Base-by-base conservation (phyloP, 768 basidiomycete genomes). In the Omphalotus guepiniiformis region DNA sequence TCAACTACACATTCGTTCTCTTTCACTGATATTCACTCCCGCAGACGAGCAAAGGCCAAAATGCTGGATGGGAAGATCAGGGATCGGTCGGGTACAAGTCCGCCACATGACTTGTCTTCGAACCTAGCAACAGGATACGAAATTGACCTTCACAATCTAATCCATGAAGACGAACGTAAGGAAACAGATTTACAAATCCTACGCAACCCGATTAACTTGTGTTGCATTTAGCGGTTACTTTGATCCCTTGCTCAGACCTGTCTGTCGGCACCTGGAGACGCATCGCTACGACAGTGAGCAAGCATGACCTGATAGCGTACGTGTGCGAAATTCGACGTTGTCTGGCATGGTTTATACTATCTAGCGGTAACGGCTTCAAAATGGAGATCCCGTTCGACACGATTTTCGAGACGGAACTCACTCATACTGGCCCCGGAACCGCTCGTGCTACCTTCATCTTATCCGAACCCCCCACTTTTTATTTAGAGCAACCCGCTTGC, bases 41-140 rank as follows among this genome's bases (percentile, higher is more conserved):
- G 12, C 40, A 90, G 89, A 49, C 84, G 89, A 2, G 89, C 89
- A 30, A 92, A 92, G 61, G 87, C 86, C 2, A 91, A 88, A 58
- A 65, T 85, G 9, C 79, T 76, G 48, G 81, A 83, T 36, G 77
- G 74, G 11, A 86, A 81, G 61, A 59, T 67, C 27, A 34, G 68
- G 67, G 51, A 74, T 74, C 56, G 53, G 63, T 39, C 63, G 62
- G 55, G 55, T 58, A 47, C 51, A 58, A 58, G 72, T 52, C 57
- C 67, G 11, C 68, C 72, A 6, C 74, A 76, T 0, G 70, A 78
- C 26, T 65, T 70, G 0, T 76, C 80, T 3, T 79, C 85, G 19
- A 70, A 74, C 30, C 65, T 82, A 5, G 62, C 72, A 6, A 64
- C 71, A 18, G 74, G 72, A 15, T 76, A 73, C 53, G 79, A 88